These are phyloP conservation scores for Candida cerambycidarum DNA, from an alignment of 805 yeast species.

Conservation along the genomic window DNA sequence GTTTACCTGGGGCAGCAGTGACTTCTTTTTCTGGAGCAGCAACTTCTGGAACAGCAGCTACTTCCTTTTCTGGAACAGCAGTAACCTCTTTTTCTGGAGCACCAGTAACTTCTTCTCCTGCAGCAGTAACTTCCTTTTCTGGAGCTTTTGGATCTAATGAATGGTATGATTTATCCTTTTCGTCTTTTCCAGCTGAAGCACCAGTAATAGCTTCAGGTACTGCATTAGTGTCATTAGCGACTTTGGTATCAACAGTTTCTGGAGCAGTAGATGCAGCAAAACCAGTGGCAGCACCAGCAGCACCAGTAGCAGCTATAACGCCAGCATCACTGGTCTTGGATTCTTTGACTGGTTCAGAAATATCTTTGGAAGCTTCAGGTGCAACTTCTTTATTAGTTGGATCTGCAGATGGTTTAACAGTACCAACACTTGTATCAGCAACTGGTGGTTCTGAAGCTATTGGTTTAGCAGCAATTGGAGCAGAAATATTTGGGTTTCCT, in stretches of 20 bases:
- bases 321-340: conserved; percentile 4
- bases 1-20: conserved; percentile 17
- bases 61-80: conserved; percentile 18
- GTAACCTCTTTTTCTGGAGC: conserved; percentile 19
- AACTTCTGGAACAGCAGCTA: conserved; percentile 19
- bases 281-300: conserved; percentile 1
- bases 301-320: conserved; percentile 16
- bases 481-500: conserved; percentile 2
- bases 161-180: conserved; percentile 11
- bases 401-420: conserved; percentile 16
- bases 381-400: conserved; percentile 7
- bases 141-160: conserved; percentile 23
- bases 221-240: neutral
- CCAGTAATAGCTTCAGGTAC: conserved; percentile 3
- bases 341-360: conserved; percentile 8
- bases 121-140: conserved; percentile 16
- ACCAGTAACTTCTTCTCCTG: conserved; percentile 16
- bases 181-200: neutral
- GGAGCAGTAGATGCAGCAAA: conserved; percentile 1
- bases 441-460: neutral
- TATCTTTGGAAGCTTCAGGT: conserved; percentile 7
- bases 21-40: conserved; percentile 17
- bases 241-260: conserved; percentile 2
- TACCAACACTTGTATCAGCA: conserved; percentile 6
- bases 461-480: conserved; percentile 6